phyloP scores from a whole-genome alignment of 2,329 filamentous ascomycete species.

The Rhynchosporium agropyri region DNA sequence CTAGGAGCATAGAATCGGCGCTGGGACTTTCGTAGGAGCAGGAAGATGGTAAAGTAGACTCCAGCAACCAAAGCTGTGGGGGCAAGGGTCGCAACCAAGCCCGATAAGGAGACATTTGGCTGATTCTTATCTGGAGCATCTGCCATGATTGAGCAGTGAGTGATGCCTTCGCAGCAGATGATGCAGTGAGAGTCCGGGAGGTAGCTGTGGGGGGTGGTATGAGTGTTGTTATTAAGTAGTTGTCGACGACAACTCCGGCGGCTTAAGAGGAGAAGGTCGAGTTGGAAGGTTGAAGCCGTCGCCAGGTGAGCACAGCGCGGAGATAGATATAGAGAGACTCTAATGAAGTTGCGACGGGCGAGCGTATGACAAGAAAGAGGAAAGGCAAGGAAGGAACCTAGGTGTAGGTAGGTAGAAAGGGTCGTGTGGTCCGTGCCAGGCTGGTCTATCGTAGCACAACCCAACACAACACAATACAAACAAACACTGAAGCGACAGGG shows the following conservation, averaged over 20 bases:
- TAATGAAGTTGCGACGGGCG: too few relatives aligned
- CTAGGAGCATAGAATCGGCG: conserved; percentile 56
- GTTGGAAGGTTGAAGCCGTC: background rate
- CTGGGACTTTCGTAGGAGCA: conserved; percentile 52
- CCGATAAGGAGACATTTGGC: conserved; percentile 39
- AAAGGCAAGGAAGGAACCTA: background rate
- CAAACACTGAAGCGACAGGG: background rate
- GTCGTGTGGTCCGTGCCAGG: conserved; percentile 13
- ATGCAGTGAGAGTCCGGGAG: background rate
- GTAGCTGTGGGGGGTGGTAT: background rate
- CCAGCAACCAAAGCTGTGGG: conserved; percentile 48
- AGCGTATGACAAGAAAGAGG: too few relatives aligned
- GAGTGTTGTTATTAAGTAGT: background rate
- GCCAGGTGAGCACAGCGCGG: too few relatives aligned
- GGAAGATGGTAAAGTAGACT: conserved; percentile 51
- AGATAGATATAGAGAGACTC: too few relatives aligned
- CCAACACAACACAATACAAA: too few relatives aligned
- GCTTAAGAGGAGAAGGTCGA: background rate
- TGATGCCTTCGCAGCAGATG: conserved; percentile 16
- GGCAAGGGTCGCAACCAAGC: conserved; percentile 52
- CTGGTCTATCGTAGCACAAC: background rate
- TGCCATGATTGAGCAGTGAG: conserved; percentile 21
- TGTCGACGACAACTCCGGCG: background rate
- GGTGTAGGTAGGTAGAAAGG: background rate
- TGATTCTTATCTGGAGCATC: conserved; percentile 16